These are phyloP conservation scores for Corynascus novoguineensis DNA, from an alignment of 495 filamentous ascomycete species.

Conservation along the genomic window DNA sequence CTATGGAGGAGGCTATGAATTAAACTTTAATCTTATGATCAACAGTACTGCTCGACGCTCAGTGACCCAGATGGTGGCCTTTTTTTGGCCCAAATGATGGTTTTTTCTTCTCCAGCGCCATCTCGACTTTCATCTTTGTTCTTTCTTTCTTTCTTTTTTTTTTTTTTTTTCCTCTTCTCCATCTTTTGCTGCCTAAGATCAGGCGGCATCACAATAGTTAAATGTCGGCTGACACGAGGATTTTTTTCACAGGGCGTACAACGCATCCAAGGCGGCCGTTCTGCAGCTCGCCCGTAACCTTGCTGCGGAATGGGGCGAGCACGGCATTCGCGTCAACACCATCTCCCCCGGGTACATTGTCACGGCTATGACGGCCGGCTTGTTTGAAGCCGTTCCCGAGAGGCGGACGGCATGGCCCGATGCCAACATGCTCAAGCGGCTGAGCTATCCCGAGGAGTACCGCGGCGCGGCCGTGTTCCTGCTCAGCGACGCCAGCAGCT, in stretches of 20 bases:
- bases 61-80: background rate
- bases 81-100: background rate
- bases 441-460: slow-evolving; percentile 79
- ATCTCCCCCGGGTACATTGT: slow-evolving; percentile 94
- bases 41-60: background rate
- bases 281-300: slow-evolving; percentile 79
- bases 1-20: background rate
- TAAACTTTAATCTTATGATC: background rate
- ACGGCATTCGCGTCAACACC: slow-evolving; percentile 91
- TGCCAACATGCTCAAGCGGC: slow-evolving; percentile 80
- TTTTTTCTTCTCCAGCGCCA: background rate
- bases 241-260: slow-evolving; percentile 62
- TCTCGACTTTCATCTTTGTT: background rate
- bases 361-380: slow-evolving; percentile 79
- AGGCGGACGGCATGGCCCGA: slow-evolving; percentile 70
- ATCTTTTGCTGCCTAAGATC: slow-evolving; percentile 37
- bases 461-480: slow-evolving; percentile 76
- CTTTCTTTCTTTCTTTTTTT: background rate
- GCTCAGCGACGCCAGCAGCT: slow-evolving; percentile 77
- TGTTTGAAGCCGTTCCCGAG: slow-evolving; percentile 73
- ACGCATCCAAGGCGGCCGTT: slow-evolving; percentile 84
- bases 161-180: background rate
- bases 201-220: slow-evolving; percentile 52
- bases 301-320: slow-evolving; percentile 78
- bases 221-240: slow-evolving; percentile 73